These are phyloP conservation scores for Echinosophora koreensis DNA, from an alignment of 306 rosid genomes.

Conservation along the genomic window DNA sequence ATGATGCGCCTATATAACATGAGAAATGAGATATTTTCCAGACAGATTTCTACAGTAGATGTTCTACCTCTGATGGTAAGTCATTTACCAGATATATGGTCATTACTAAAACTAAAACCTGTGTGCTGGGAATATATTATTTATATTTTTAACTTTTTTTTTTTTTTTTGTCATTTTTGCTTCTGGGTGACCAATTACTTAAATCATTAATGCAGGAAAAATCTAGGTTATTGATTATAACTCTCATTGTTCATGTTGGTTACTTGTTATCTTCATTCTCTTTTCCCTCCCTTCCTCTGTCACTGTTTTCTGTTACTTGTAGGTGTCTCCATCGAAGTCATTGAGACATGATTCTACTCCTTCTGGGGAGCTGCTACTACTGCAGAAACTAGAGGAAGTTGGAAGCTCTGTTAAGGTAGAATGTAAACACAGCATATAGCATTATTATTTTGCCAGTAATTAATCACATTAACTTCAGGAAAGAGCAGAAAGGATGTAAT, in stretches of 20 bases:
- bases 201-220: background rate
- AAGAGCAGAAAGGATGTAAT: background rate
- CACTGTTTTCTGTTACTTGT: conserved; percentile 42
- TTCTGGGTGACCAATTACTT: conserved; percentile 28
- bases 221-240: conserved; percentile 7
- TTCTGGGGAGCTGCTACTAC: conserved; percentile 64
- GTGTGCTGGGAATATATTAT: background rate
- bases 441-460: conserved; percentile 28
- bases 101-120: conserved; percentile 4
- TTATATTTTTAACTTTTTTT: background rate
- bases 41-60: conserved; percentile 67
- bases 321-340: conserved; percentile 76
- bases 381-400: conserved; percentile 94
- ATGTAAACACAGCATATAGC: conserved; percentile 18
- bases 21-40: conserved; percentile 66
- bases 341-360: conserved; percentile 58
- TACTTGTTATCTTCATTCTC: conserved; percentile 20
- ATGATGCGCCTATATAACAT: conserved; percentile 70
- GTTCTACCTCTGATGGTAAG: conserved; percentile 65
- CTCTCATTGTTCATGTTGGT: conserved; percentile 24
- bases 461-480: conserved; percentile 19
- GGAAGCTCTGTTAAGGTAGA: conserved; percentile 90
- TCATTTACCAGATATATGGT: conserved; percentile 25
- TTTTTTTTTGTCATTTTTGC: background rate
- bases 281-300: background rate